Base-by-base conservation (phyloP, 148 eudicot genomes). In the Heliamphora exappendiculata region DNA sequence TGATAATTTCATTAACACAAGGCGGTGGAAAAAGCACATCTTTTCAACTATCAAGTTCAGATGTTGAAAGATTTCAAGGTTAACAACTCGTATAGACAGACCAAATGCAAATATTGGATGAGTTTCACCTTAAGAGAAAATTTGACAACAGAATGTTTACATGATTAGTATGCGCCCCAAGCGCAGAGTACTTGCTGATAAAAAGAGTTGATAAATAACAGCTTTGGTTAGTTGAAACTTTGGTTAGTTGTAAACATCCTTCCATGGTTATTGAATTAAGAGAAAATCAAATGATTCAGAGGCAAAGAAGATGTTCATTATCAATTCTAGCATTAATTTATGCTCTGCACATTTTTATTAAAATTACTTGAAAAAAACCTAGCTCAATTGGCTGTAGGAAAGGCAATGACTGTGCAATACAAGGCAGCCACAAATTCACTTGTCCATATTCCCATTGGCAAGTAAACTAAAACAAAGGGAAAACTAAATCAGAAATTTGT, bases 71-170 rank as follows among this genome's bases (percentile, higher is more conserved):
- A 58, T 26, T 22, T 37, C 34, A 78, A 33, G 31, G 5, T 68
- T 42, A 34, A 42, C 3, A 45, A 24, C n/a, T 24, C 33, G 11
- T 0, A 37, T 41, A n/a, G n/a, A n/a, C n/a, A n/a, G n/a, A n/a
- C n/a, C n/a, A n/a, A n/a, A n/a, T n/a, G n/a, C 0, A 36, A 44
- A 49, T 26, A 36, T 5, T 66, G 8, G 29, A 67, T 42, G 51
- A 67, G 22, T n/a, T 62, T 77, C 58, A 11, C 63, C 20, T 51
- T 69, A 68, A n/a, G n/a, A n/a, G n/a, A n/a, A n/a, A n/a, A n/a
- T n/a, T n/a, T n/a, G n/a, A n/a, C 1, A 50, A 50, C 10, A 10
- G 76, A 42, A 53, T 19, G 20, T 0, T 19, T 66, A 66, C 13
- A 66, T 20, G 28, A 39, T 66, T 66, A 47, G 39, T 20, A 39